Percentiles rank a stretch among this genome's conserved stretches.
phyloP scores from a whole-genome alignment of 768 basidiomycete genomes.

The Auricularia auricula-judae region DNA sequence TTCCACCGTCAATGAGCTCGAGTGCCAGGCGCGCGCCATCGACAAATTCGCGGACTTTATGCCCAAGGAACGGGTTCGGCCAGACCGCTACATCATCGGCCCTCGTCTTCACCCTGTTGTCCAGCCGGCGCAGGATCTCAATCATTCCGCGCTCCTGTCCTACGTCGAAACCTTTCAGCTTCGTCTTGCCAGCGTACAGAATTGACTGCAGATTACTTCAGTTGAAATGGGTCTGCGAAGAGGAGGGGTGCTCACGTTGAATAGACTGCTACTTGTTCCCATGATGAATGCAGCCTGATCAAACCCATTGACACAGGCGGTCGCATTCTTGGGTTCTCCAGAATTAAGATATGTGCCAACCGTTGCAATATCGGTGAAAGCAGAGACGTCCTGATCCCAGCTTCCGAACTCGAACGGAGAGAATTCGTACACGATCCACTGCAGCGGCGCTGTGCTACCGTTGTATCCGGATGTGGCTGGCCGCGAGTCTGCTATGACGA shows the following conservation, averaged over 20 bases:
- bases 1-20: constrained; percentile 59
- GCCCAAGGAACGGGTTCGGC: constrained; percentile 30
- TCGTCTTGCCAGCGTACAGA: constrained; percentile 34
- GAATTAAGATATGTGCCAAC: constrained; percentile 53
- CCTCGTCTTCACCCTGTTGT: background rate
- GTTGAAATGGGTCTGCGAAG: background rate
- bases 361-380: constrained; percentile 19
- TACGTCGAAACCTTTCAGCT: constrained; percentile 27
- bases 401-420: constrained; percentile 61
- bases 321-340: constrained; percentile 41
- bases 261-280: constrained; percentile 62
- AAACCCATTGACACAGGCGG: constrained; percentile 61
- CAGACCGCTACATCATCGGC: constrained; percentile 52
- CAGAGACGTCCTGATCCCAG: constrained; percentile 40
- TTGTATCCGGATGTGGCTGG: constrained; percentile 29
- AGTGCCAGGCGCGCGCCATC: constrained; percentile 43
- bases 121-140: background rate
- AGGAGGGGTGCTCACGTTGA: constrained; percentile 33
- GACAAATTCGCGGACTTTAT: constrained; percentile 27
- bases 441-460: constrained; percentile 30
- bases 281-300: constrained; percentile 67
- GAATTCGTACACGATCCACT: constrained; percentile 32
- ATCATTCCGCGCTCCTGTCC: constrained; percentile 16
- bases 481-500: constrained; percentile 48
- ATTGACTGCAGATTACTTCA: constrained; percentile 29